These are phyloP conservation scores for Sclerotinia glacialis DNA, from an alignment of 2,329 filamentous ascomycete species.

Conservation along the genomic window DNA sequence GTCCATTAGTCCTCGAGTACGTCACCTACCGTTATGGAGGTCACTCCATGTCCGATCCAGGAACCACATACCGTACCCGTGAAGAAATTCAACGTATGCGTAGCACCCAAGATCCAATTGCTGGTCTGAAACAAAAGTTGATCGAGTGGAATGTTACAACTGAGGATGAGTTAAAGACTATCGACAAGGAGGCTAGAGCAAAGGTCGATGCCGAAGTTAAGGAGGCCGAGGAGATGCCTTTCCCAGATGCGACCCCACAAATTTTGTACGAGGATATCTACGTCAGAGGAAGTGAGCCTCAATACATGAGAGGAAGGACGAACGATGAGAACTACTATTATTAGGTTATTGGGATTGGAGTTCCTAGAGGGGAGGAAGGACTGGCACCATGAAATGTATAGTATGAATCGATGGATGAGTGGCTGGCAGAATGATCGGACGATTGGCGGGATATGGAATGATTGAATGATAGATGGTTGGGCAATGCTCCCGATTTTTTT, in stretches of 20 bases:
- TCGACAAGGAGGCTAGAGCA: slow-evolving; percentile 89
- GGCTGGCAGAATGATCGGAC: not conserved
- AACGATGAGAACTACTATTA: slow-evolving; percentile 86
- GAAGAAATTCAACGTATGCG: slow-evolving; percentile 99
- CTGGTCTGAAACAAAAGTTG: slow-evolving; percentile 96
- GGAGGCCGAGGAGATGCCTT: slow-evolving; percentile 81
- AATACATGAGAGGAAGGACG: slow-evolving; percentile 82
- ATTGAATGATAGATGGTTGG: slow-evolving; percentile 14
- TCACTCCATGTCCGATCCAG: slow-evolving; percentile 99
- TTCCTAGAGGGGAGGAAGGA: not conserved
- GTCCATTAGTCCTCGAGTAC: slow-evolving; percentile 95
- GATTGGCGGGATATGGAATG: slow-evolving; percentile 10
- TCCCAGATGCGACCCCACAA: slow-evolving; percentile 73
- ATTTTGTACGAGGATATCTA: slow-evolving; percentile 98
- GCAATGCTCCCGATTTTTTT: not conserved
- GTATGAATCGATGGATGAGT: slow-evolving; percentile 8
- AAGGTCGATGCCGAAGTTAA: slow-evolving; percentile 88
- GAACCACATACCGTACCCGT: slow-evolving; percentile 97
- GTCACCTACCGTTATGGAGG: slow-evolving; percentile 99
- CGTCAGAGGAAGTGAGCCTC: slow-evolving; percentile 80
- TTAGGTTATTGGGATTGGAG: slow-evolving; percentile 30
- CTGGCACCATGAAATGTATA: slow-evolving; percentile 8
- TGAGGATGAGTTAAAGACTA: slow-evolving; percentile 92
- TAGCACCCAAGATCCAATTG: slow-evolving; percentile 96
- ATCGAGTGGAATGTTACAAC: slow-evolving; percentile 88